Conservation (phyloP, 441 rosid genomes). For the Dalechampia spathulata region DNA sequence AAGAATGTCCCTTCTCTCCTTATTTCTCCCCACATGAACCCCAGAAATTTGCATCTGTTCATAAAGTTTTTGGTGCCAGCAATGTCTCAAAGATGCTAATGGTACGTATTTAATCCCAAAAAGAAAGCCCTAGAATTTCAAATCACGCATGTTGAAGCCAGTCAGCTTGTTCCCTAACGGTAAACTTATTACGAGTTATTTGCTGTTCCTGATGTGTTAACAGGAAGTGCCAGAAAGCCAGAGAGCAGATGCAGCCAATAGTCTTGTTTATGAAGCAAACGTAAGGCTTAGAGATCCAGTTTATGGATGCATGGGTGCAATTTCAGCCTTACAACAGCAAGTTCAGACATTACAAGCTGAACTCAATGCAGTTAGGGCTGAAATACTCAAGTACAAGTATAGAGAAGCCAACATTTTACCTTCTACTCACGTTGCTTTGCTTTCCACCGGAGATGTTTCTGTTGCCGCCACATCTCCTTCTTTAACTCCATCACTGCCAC, state of each 20-base stretch:
- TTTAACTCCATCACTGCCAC: constrained; percentile 22
- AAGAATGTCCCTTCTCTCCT: constrained; percentile 88
- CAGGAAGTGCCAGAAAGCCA: constrained; percentile 95
- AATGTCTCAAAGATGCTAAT: constrained; percentile 79
- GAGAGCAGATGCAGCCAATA: constrained; percentile 87
- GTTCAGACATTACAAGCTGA: constrained; percentile 84
- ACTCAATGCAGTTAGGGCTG: constrained; percentile 70
- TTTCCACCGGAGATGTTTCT: constrained; percentile 50
- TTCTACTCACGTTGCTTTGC: constrained; percentile 41
- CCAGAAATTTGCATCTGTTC: constrained; percentile 85
- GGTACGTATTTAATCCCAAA: constrained; percentile 26
- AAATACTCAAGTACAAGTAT: constrained; percentile 58
- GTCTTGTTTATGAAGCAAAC: constrained; percentile 88
- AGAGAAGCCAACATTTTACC: constrained; percentile 40
- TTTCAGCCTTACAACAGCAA: constrained; percentile 82
- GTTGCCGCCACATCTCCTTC: constrained; percentile 29
- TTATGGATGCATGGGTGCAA: constrained; percentile 84
- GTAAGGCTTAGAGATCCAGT: constrained; percentile 87
- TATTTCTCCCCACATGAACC: constrained; percentile 95
- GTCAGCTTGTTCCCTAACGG: too few species aligned
- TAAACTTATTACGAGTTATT: too few species aligned
- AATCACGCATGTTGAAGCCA: too few species aligned
- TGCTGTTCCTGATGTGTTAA: too few species aligned
- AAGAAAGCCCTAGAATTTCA: neutral
- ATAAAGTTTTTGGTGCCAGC: constrained; percentile 95